phyloP scores from a whole-genome alignment of 2,329 filamentous ascomycete genomes.

The Hirsutella minnesotensis region DNA sequence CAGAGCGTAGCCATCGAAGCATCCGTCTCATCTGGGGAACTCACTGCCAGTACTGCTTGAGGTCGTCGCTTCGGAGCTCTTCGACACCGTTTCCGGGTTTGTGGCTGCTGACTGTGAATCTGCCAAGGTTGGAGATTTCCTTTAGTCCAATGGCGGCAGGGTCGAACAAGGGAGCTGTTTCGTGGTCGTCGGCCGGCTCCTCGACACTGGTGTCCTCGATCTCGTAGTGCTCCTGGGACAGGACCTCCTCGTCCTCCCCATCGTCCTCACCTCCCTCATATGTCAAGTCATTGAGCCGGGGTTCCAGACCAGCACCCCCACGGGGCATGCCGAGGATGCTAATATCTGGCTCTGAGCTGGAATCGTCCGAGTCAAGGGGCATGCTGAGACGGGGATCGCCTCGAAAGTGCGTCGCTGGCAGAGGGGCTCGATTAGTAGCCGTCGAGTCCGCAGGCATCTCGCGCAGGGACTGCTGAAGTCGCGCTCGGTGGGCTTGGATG shows the following conservation, averaged over 20 bases:
- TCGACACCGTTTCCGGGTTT: slow-evolving; percentile 72
- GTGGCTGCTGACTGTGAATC: slow-evolving; percentile 70
- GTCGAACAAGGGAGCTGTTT: slow-evolving; percentile 34
- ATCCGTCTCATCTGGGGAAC: slow-evolving; percentile 16
- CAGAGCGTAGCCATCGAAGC: not conserved
- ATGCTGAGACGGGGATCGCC: slow-evolving; percentile 22
- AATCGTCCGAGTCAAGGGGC: slow-evolving; percentile 23
- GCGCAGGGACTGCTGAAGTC: not conserved
- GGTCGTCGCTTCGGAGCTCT: slow-evolving; percentile 62
- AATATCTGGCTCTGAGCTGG: slow-evolving; percentile 23
- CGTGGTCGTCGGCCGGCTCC: slow-evolving; percentile 20
- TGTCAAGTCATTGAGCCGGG: slow-evolving; percentile 18
- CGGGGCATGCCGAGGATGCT: slow-evolving; percentile 24
- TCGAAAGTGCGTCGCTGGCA: slow-evolving; percentile 15
- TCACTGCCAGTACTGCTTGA: slow-evolving; percentile 68
- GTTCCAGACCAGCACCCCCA: slow-evolving; percentile 12
- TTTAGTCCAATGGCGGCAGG: slow-evolving; percentile 49
- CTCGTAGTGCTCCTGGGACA: slow-evolving; percentile 20
- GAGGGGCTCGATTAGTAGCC: slow-evolving; percentile 6
- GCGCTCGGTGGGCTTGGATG: slow-evolving; percentile 2
- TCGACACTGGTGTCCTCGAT: slow-evolving; percentile 17
- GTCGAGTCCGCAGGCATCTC: not conserved
- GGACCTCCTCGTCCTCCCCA: slow-evolving; percentile 12
- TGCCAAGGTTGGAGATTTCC: slow-evolving; percentile 74
- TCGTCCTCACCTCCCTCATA: slow-evolving; percentile 16